Evolutionary conservation across 306 rosid species (phyloP), one percentile per base, ranked within the genome.

Genomic region (Medicago ruthenica): DNA sequence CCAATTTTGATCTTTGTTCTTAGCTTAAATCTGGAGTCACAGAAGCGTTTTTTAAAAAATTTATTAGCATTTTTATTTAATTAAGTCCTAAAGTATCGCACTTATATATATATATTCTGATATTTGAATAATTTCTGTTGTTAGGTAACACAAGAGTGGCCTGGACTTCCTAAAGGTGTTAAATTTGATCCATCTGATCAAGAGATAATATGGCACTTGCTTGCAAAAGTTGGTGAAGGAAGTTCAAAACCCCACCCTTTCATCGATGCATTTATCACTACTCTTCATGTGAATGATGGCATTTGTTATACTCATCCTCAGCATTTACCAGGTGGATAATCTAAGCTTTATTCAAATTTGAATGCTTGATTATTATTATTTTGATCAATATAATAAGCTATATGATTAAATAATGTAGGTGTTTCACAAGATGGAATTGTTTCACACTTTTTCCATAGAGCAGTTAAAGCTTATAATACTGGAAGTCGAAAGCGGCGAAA

Each of bases 141-240:
- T 18, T 53, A 53, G 60, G 22, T 53, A 53, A 17, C 21, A 53
- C 13, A 53, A 53, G 21, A 51, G 22, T 53, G 97, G 96, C 97
- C 97, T 16, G 98, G 98, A 77, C 80, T 93, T 58, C 98, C 98
- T 11, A 88, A 85, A 79, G 98, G 98, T 20, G 98, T 93, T 58
- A 93, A 93, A 77, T 93, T 93, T 84, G 93, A 91, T n/a, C n/a
- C n/a, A n/a, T n/a, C n/a, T n/a, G n/a, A n/a, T n/a, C n/a, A n/a
- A n/a, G n/a, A n/a, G n/a, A 86, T 91, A 63, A 86, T 91, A 15
- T 83, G 83, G 85, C 97, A 93, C 77, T 88, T 93, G 79, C 83
- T 86, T 64, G 90, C 96, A 37, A 93, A 93, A 83, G 83, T 63
- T 74, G 91, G 93, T 67, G 76, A 41, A 54, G 89, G 40, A 47